Conservation (phyloP, 805 yeast species). For the Candida sphagnicola region DNA sequence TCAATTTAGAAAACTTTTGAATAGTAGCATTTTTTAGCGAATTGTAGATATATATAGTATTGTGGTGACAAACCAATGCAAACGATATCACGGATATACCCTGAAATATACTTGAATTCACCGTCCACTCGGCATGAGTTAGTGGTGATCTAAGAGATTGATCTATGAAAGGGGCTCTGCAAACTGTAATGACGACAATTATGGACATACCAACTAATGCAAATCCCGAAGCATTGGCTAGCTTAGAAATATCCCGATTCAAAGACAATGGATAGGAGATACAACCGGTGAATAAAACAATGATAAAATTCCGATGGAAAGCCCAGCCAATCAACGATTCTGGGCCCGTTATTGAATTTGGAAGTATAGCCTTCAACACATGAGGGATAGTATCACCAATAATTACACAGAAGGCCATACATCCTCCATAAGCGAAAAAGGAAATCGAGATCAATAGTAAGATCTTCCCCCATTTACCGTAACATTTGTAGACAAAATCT, state of each 20-base stretch:
- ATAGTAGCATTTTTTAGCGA: conserved; percentile 75
- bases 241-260: conserved; percentile 72
- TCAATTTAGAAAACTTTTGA: conserved; percentile 67
- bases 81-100: conserved; percentile 93
- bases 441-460: conserved; percentile 74
- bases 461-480: conserved; percentile 68
- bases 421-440: conserved; percentile 90
- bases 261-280: conserved; percentile 83
- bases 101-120: conserved; percentile 70
- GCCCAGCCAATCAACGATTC: conserved; percentile 43
- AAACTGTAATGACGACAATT: conserved; percentile 68
- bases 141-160: conserved; percentile 46
- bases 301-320: conserved; percentile 66
- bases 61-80: conserved; percentile 95
- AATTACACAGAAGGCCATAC: conserved; percentile 89
- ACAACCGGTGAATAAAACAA: conserved; percentile 61
- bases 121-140: conserved; percentile 41
- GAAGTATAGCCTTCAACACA: conserved; percentile 67
- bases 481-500: conserved; percentile 76
- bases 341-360: conserved; percentile 30
- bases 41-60: conserved; percentile 84
- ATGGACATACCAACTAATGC: conserved; percentile 82
- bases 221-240: conserved; percentile 83
- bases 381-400: conserved; percentile 96
- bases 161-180: conserved; percentile 65